Percentiles rank a stretch among this genome's conserved stretches.
Evolutionary conservation across 306 rosid species (phyloP).

Genomic region (Cicer judaicum): DNA sequence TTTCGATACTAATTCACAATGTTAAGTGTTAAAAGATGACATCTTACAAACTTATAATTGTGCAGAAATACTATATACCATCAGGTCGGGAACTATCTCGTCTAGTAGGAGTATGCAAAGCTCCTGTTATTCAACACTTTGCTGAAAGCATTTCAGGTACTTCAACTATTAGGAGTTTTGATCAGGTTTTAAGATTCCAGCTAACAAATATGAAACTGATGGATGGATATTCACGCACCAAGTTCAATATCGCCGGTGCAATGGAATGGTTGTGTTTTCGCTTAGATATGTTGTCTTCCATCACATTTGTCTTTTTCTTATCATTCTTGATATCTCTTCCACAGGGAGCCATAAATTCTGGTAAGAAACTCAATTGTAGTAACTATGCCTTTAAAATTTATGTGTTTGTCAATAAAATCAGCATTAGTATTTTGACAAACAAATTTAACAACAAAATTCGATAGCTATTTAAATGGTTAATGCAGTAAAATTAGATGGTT

Average conservation of each 20-base stretch:
- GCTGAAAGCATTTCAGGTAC: constrained; percentile 81
- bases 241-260: constrained; percentile 65
- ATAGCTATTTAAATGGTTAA: too few species aligned
- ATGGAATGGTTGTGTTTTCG: constrained; percentile 84
- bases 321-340: constrained; percentile 70
- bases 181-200: constrained; percentile 69
- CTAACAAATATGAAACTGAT: constrained; percentile 69
- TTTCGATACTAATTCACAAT: not conserved
- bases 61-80: constrained; percentile 77
- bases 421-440: too few species aligned
- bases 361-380: constrained; percentile 41
- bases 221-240: constrained; percentile 71
- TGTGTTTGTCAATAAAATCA: not conserved
- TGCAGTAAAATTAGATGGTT: too few species aligned
- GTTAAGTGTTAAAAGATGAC: not conserved
- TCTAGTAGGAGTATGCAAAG: constrained; percentile 77
- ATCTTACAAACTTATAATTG: constrained; percentile 17
- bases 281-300: constrained; percentile 63
- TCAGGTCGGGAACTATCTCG: constrained; percentile 84
- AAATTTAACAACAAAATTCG: too few species aligned
- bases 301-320: constrained; percentile 63
- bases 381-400: not conserved
- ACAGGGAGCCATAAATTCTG: constrained; percentile 61
- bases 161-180: constrained; percentile 81
- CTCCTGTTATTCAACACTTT: constrained; percentile 83